Conservation (phyloP, 345 rosid species). For the Corchorus olitorius region DNA sequence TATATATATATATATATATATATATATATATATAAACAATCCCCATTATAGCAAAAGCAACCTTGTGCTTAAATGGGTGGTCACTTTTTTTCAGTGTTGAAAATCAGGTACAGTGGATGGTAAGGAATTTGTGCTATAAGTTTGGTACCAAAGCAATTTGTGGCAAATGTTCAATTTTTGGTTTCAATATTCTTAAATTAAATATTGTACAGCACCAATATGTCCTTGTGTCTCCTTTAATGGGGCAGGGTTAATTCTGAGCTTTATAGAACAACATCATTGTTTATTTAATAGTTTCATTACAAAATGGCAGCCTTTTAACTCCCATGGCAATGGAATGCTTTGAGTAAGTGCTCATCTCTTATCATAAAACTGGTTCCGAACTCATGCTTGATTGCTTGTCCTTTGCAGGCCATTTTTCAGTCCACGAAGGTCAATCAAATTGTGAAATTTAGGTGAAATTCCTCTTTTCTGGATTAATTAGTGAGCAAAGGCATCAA, state of each 20-base stretch:
- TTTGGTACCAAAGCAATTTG: no score
- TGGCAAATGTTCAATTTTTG: no score
- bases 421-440: constrained; percentile 65
- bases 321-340: constrained; percentile 46
- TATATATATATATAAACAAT: no score
- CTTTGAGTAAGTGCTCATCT: constrained; percentile 54
- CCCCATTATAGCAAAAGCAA: no score
- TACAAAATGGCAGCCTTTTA: constrained; percentile 57
- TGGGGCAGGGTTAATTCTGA: constrained; percentile 1
- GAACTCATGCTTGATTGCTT: constrained; percentile 13
- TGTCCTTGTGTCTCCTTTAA: neutral
- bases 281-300: constrained; percentile 13
- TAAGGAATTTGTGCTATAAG: no score
- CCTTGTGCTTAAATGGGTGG: no score
- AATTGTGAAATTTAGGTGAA: constrained; percentile 64
- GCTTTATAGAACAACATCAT: neutral
- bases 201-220: no score
- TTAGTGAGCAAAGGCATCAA: no score
- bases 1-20: no score
- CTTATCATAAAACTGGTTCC: constrained; percentile 4
- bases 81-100: no score
- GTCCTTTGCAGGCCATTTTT: constrained; percentile 71
- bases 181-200: no score
- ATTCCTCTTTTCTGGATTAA: constrained; percentile 77
- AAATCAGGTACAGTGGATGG: no score